These are phyloP conservation scores for Vararia minispora DNA, from an alignment of 768 basidiomycete genomes.

Conservation along the genomic window DNA sequence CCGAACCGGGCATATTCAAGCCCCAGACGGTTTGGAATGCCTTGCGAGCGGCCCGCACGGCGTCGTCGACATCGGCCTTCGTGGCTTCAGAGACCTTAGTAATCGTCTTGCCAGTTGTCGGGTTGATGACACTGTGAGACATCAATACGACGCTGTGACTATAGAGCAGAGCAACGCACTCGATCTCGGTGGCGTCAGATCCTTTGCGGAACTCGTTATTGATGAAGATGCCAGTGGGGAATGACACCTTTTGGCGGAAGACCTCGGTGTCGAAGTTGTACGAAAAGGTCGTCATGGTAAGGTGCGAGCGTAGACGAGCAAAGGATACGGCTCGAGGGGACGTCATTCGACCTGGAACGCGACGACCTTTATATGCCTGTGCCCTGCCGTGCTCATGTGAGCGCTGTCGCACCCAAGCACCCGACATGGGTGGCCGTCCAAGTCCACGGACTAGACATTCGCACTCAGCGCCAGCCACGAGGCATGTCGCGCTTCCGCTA, in stretches of 20 bases:
- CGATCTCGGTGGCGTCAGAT: constrained; percentile 46
- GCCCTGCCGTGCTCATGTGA: too few relatives aligned
- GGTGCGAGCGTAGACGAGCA: too few relatives aligned
- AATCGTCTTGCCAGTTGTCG: constrained; percentile 50
- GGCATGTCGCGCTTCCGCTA: too few relatives aligned
- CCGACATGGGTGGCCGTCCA: too few relatives aligned
- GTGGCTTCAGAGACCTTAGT: constrained; percentile 49
- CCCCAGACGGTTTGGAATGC: constrained; percentile 64
- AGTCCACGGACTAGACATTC: too few relatives aligned
- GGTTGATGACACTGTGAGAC: constrained; percentile 43
- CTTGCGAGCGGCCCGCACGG: constrained; percentile 57
- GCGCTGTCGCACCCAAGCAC: too few relatives aligned
- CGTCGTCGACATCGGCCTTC: constrained; percentile 61
- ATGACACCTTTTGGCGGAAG: constrained; percentile 48
- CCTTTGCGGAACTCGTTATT: constrained; percentile 55
- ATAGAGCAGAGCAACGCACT: constrained; percentile 32
- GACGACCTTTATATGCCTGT: too few relatives aligned
- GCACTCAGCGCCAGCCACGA: too few relatives aligned
- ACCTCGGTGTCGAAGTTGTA: constrained; percentile 41
- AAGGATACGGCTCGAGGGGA: too few relatives aligned
- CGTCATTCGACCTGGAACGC: too few relatives aligned
- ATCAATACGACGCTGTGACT: not conserved
- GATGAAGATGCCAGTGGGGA: constrained; percentile 65
- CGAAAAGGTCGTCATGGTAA: constrained; percentile 27
- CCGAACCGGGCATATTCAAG: constrained; percentile 39